These are phyloP conservation scores for Vigna unguiculata DNA, from an alignment of 306 rosid genomes.

Conservation along the genomic window DNA sequence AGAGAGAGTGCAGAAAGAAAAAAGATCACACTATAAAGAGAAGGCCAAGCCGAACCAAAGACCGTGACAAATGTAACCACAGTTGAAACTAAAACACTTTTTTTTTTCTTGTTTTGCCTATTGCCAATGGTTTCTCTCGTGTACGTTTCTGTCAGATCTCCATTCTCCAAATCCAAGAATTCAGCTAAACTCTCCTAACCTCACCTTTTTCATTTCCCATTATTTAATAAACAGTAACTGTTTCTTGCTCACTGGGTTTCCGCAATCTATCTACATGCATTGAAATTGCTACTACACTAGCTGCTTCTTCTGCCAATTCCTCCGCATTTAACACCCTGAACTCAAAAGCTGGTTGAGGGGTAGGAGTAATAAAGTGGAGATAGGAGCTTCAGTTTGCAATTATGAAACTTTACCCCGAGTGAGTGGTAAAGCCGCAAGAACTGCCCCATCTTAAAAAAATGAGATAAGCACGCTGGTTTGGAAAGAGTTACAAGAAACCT, in stretches of 20 bases:
- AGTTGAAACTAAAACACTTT: not conserved
- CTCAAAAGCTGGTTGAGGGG: not conserved
- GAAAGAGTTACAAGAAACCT: slow-evolving; percentile 45
- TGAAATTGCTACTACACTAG: not conserved
- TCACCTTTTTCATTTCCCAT: not conserved
- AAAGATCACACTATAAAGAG: not conserved
- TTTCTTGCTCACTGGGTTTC: slow-evolving; percentile 41
- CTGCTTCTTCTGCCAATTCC: slow-evolving; percentile 21
- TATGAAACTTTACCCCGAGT: slow-evolving; percentile 15
- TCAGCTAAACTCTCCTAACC: not conserved
- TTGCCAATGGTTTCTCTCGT: not conserved
- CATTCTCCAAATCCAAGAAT: slow-evolving; percentile 29
- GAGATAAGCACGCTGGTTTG: slow-evolving; percentile 39
- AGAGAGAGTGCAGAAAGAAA: not conserved
- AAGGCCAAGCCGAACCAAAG: not conserved
- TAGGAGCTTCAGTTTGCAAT: not conserved
- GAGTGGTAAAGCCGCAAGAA: slow-evolving; percentile 26
- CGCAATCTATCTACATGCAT: slow-evolving; percentile 16
- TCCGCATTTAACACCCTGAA: slow-evolving; percentile 4
- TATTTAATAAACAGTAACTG: slow-evolving; percentile 2
- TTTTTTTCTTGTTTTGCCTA: slow-evolving; percentile 27
- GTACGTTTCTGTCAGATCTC: slow-evolving; percentile 49
- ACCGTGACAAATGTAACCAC: slow-evolving; percentile 19
- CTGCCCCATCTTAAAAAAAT: slow-evolving; percentile 33
- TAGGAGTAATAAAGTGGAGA: not conserved